These are phyloP conservation scores for Agrocybe chaxingu DNA, from an alignment of 768 basidiomycete species.

Conservation along the genomic window DNA sequence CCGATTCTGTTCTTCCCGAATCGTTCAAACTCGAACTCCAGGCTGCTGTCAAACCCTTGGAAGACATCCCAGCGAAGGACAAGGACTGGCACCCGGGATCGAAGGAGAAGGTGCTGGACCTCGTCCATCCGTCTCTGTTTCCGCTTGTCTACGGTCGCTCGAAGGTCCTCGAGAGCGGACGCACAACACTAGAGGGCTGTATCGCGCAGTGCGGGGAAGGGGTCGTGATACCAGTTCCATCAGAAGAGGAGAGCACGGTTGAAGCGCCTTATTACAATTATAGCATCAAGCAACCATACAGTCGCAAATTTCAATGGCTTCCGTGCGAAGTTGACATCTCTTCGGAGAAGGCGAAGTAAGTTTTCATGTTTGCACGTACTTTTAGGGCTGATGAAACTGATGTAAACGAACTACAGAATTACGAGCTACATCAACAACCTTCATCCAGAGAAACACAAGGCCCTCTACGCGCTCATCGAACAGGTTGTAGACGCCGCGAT, in stretches of 20 bases:
- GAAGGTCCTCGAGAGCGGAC: slow-evolving; percentile 14
- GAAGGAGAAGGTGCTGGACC: slow-evolving; percentile 38
- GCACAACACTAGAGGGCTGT: slow-evolving; percentile 19
- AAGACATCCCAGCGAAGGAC: slow-evolving; percentile 29
- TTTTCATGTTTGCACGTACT: not conserved
- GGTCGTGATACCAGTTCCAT: slow-evolving; percentile 11
- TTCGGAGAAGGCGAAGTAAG: slow-evolving; percentile 16
- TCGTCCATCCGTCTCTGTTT: slow-evolving; percentile 44
- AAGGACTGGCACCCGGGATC: slow-evolving; percentile 48
- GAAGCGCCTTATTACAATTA: not conserved
- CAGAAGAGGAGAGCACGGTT: not conserved
- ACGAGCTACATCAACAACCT: slow-evolving; percentile 42
- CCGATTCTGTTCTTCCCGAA: slow-evolving; percentile 27
- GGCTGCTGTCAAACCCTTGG: slow-evolving; percentile 26
- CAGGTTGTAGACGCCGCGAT: slow-evolving; percentile 24
- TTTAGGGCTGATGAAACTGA: not conserved
- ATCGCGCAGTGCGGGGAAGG: slow-evolving; percentile 21
- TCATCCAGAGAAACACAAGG: slow-evolving; percentile 24
- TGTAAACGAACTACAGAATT: slow-evolving; percentile 16
- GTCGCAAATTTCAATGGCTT: slow-evolving; percentile 25
- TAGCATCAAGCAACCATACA: slow-evolving; percentile 13
- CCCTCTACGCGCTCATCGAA: slow-evolving; percentile 25
- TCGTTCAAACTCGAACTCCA: slow-evolving; percentile 22
- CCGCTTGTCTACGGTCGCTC: slow-evolving; percentile 34
- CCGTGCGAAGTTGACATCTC: slow-evolving; percentile 28